Base-by-base conservation (phyloP, 1,284 basidiomycete genomes). In the Schizophyllum amplum region DNA sequence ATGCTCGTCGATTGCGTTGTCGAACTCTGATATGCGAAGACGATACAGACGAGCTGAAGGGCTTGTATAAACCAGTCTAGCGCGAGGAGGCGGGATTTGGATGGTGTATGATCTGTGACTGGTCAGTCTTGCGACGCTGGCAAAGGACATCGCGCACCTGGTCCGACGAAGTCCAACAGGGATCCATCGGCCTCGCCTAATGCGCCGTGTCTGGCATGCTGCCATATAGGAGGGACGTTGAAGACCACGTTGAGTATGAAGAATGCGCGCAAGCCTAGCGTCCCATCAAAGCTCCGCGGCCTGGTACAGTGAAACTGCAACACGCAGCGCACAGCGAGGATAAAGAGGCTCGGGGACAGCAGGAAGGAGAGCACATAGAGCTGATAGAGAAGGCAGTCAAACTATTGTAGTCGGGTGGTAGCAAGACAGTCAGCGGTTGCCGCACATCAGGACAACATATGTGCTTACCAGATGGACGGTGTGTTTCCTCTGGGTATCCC, bases 401-500 rank as follows among this genome's bases (percentile, higher is more conserved):
- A 77, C 87, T 90, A 66, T 47, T 59, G 47, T 51, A 17, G 33
- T 42, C 33, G 17, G 33, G 52, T n/a, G n/a, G n/a, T n/a, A n/a
- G n/a, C n/a, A n/a, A n/a, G n/a, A n/a, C n/a, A n/a, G n/a, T n/a
- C n/a, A 48, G 24, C n/a, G 54, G n/a, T 15, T 24, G 20, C 23
- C 23, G 42, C 20, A 22, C 24, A 42, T 52, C 20, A 22, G 20
- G n/a, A 21, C 22, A 24, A 22, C 21, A 20, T 47, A 13, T 27
- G 52, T 54, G 78, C 85, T 65, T 67, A 87, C 87, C 47, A 87
- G 84, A 66, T 79, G 73, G 65, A 90, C 78, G 71, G 90, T 78
- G 70, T 90, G 88, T 70, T 84, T 81, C 65, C 87, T 78, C 70
- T 89, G 87, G 64, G 78, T 83, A 83, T 87, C 74, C 72, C 81